Conservation (phyloP, 345 rosid species). For the Rhodomyrtus tomentosa region DNA sequence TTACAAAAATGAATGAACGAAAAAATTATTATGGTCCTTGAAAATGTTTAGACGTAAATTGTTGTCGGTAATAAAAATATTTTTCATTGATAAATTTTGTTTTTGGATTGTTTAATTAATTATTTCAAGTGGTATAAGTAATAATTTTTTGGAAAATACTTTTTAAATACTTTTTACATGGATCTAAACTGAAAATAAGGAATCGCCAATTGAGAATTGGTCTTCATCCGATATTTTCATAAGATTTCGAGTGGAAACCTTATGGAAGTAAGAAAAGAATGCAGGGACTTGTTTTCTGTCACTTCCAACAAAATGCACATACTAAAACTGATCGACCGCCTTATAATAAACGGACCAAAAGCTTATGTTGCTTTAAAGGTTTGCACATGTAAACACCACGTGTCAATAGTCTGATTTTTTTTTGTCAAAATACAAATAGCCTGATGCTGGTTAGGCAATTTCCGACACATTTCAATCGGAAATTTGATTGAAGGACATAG, state of each 20-base stretch:
- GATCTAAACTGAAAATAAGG: not conserved
- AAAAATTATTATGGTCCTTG: too few species aligned
- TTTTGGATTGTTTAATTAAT: too few species aligned
- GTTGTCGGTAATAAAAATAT: too few species aligned
- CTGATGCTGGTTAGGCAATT: not conserved
- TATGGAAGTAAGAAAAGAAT: not conserved
- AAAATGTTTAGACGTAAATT: too few species aligned
- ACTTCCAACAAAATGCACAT: not conserved
- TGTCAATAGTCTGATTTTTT: not conserved
- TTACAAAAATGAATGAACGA: too few species aligned
- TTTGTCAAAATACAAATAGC: not conserved
- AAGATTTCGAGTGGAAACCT: not conserved
- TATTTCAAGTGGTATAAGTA: too few species aligned
- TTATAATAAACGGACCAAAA: not conserved
- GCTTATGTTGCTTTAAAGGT: not conserved
- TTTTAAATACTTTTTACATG: not conserved
- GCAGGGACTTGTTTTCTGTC: not conserved
- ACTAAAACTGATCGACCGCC: not conserved
- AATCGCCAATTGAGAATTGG: not conserved
- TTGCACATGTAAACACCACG: not conserved
- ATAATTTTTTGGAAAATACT: too few species aligned
- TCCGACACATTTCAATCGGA: not conserved
- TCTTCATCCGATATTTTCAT: not conserved
- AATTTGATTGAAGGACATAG: not conserved
- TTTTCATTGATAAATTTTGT: too few species aligned